Percentiles rank a stretch among this genome's conserved stretches.
Conservation (phyloP, 2,329 filamentous ascomycete genomes). For the Fusarium goolgardi region DNA sequence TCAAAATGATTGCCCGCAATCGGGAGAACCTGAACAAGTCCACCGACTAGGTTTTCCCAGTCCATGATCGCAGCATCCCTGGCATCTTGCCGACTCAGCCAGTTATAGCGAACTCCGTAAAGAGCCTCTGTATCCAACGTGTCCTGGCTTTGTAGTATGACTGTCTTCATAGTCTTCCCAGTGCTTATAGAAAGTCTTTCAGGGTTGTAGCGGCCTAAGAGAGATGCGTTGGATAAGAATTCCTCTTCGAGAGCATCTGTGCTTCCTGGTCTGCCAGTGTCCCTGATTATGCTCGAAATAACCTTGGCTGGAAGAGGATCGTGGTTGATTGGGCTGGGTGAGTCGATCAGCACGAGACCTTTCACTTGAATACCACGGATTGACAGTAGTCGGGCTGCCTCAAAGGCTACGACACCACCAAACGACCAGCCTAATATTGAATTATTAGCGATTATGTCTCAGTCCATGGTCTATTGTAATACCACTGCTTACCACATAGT, state of each 20-base stretch:
- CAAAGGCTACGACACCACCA: neutral
- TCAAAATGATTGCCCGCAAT: slow-evolving; percentile 4
- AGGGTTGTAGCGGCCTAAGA: neutral
- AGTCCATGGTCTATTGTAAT: too few species aligned
- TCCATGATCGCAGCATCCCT: neutral
- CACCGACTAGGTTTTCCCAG: neutral
- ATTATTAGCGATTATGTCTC: neutral
- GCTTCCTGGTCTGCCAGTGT: too few species aligned
- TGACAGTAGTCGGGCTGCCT: neutral
- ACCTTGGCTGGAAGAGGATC: neutral
- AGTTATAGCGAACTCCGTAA: neutral
- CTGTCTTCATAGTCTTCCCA: neutral
- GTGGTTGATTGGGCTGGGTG: neutral
- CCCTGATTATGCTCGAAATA: neutral
- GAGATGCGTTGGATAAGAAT: neutral
- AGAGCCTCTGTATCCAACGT: neutral
- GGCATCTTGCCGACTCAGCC: neutral
- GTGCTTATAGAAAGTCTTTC: neutral
- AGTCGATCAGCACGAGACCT: slow-evolving; percentile 4
- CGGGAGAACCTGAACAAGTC: neutral
- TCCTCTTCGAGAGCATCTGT: neutral
- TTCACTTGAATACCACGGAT: neutral
- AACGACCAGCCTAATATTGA: slow-evolving; percentile 4
- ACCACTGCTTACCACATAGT: neutral
- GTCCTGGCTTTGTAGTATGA: neutral